Evolutionary conservation across 192 early-diverging fungal species (phyloP).

Genomic region (Endogone sp.): DNA sequence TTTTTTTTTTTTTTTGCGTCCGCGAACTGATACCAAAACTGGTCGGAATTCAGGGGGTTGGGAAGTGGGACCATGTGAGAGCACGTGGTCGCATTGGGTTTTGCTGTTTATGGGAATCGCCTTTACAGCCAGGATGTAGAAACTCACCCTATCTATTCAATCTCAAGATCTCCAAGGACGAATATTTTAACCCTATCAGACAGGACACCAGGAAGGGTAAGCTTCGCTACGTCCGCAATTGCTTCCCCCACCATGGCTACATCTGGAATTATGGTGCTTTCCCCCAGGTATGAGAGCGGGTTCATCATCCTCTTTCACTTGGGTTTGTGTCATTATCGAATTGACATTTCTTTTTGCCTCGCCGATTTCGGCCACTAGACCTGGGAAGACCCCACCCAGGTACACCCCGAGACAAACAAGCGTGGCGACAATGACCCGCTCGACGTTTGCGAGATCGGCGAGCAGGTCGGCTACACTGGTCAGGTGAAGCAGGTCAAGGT

Average conservation of each 20-base stretch:
- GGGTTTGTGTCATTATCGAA: too few relatives aligned
- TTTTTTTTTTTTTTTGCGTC: too few relatives aligned
- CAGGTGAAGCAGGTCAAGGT: conserved; percentile 99
- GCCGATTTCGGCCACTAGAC: conserved; percentile 57
- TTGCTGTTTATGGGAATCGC: too few relatives aligned
- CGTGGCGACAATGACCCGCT: conserved; percentile 97
- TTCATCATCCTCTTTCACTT: too few relatives aligned
- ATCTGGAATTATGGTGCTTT: conserved; percentile 99
- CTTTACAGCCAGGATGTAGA: too few relatives aligned
- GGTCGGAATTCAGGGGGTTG: too few relatives aligned
- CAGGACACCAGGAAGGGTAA: conserved; percentile 99
- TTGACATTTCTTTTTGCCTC: too few relatives aligned
- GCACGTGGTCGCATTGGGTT: too few relatives aligned
- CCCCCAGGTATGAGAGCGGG: conserved; percentile 69
- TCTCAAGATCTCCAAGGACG: conserved; percentile 90
- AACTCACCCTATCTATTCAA: not conserved
- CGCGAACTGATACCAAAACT: too few relatives aligned
- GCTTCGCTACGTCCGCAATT: conserved; percentile 95
- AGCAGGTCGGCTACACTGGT: conserved; percentile 83
- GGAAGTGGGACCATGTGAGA: too few relatives aligned
- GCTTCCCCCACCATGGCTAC: conserved; percentile 99
- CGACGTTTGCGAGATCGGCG: conserved; percentile 98
- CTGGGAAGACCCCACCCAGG: conserved; percentile 94
- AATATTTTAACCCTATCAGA: conserved; percentile 95
- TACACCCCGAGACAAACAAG: conserved; percentile 88